These are phyloP conservation scores for Astragalus glycyphyllos DNA, from an alignment of 306 rosid species.

Conservation along the genomic window DNA sequence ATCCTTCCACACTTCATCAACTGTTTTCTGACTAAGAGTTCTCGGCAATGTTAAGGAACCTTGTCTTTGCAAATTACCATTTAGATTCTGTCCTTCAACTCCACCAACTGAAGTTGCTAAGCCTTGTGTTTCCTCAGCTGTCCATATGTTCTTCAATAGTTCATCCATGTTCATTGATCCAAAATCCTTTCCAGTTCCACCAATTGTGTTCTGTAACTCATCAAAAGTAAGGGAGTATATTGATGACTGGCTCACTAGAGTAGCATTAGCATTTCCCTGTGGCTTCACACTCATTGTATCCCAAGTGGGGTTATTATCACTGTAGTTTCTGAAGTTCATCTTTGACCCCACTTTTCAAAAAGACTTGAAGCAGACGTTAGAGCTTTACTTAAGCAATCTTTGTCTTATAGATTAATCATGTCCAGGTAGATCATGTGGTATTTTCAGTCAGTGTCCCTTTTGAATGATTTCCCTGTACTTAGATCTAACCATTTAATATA, in stretches of 20 bases:
- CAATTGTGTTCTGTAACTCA: conserved; percentile 79
- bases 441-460: conserved; percentile 47
- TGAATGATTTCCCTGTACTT: conserved; percentile 36
- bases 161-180: conserved; percentile 99
- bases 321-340: conserved; percentile 71
- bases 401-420: conserved; percentile 50
- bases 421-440: conserved; percentile 43
- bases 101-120: conserved; percentile 42
- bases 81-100: conserved; percentile 38
- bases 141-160: conserved; percentile 86
- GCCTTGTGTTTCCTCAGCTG: conserved; percentile 84
- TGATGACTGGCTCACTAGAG: conserved; percentile 69
- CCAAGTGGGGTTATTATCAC: conserved; percentile 53
- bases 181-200: conserved; percentile 84
- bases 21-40: conserved; percentile 90
- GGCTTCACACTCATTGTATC: conserved; percentile 53
- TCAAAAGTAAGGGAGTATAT: conserved; percentile 88
- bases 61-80: conserved; percentile 80
- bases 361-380: conserved; percentile 44
- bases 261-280: conserved; percentile 41
- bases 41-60: conserved; percentile 90
- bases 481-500: conserved; percentile 38
- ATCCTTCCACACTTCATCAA: conserved; percentile 93
- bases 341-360: conserved; percentile 57
- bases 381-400: conserved; percentile 48